phyloP scores from a whole-genome alignment of 257 asterid genomes.

The Solanum gandarillasii region DNA sequence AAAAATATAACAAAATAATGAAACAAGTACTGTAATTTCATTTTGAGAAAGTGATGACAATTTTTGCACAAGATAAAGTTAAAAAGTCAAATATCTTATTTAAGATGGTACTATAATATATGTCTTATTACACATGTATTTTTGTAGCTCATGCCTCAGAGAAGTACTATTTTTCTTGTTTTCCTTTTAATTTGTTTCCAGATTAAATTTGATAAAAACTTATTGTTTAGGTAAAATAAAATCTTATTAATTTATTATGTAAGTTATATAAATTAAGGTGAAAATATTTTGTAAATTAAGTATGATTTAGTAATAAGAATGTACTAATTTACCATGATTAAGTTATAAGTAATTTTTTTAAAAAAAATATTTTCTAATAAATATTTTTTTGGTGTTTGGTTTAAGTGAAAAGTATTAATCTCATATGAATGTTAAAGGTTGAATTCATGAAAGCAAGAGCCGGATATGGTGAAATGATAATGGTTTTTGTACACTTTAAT shows the following conservation, averaged over 20 bases:
- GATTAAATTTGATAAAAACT: background rate
- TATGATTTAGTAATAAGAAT: background rate
- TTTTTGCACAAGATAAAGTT: background rate
- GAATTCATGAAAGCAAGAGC: background rate
- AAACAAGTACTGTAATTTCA: background rate
- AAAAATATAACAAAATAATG: background rate
- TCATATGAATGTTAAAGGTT: background rate
- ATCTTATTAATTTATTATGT: background rate
- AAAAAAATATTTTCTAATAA: background rate
- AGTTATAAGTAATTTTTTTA: background rate
- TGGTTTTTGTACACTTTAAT: too few species aligned
- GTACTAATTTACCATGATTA: background rate
- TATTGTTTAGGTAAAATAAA: background rate
- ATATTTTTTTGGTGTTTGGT: background rate
- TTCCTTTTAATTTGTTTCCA: background rate
- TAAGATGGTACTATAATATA: background rate
- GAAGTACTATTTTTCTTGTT: background rate
- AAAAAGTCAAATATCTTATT: background rate
- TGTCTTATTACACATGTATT: background rate
- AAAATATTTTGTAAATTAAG: background rate
- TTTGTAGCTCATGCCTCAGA: background rate
- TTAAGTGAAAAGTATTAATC: background rate
- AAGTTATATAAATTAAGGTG: background rate
- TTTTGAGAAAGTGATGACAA: background rate
- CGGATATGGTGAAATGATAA: background rate